Base-by-base conservation (phyloP, 106 monocot species). In the Triglochin maritima region DNA sequence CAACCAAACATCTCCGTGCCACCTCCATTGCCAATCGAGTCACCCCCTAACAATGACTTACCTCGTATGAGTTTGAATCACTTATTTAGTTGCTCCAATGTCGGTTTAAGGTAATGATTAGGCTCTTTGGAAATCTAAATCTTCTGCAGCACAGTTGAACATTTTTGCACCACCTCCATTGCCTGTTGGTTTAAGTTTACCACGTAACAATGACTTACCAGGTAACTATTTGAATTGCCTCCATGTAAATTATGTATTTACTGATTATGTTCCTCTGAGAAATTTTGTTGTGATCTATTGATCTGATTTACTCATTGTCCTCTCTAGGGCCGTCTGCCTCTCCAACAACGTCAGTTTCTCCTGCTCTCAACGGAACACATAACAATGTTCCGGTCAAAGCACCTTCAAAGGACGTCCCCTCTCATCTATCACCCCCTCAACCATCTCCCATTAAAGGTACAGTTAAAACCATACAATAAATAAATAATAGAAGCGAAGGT, bases 291-390 rank as follows among this genome's bases (percentile, higher is more conserved):
- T 59, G 15, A 4, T 57, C 3, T 57, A 2, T 70, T 15, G 12
- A 57, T 16, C 4, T 56, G 12, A 57, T 53, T 57, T 57, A 17
- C 5, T 50, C 12, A 4, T 17, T 12, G 48, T 73, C 41, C 55
- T 55, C 13, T 74, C 64, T 63, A 89, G 89, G 76, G 45, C 78
- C 77, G 56, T 51, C 71, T 17, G 43, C 60, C 9, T 57, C 86
- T 62, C 86, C 86, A 59, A 17, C 56, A 49, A 59, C 59, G 43
- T 62, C n/a, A 58, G 7, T 46, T 49, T 51, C 71, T 4, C 76
- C 81, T 14, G 15, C 56, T 45, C 78, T 29, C 7, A 48, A 57
- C 42, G 17, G 62, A 12, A 65, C 65, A 14, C 65, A 50, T 11
- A 60, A 66, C 50, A 68, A 45, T 45, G 51, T n/a, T 15, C 76